Evolutionary conservation across 1,284 basidiomycete species (phyloP), one percentile per base, ranked within the genome.

Genomic region (Amylostereum chailletii): DNA sequence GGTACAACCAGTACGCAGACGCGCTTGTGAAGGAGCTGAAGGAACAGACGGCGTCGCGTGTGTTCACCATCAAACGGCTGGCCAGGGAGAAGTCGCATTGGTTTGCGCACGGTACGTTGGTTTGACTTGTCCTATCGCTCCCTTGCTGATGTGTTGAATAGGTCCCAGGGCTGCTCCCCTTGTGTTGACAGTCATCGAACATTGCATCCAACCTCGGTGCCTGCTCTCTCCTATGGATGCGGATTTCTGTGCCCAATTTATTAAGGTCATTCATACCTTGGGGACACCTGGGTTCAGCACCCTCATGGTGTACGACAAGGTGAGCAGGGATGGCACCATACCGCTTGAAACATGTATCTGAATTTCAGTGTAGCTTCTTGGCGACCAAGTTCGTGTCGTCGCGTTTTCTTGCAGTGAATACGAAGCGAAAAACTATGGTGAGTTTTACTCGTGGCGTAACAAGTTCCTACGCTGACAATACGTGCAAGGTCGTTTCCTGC

Each of bases 221-320:
- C 73, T 96, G 37, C 71, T 98, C 10, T 95, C 94, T 0, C 93
- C 94, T 0, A 91, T 94, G 77, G 96, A 99, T 65, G 96, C 96
- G 7, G 86, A 95, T 49, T 99, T 87, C 57, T 92, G 94, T 52
- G 88, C 91, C 5, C 87, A 91, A 57, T 90, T 99, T 61, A 86
- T 99, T 62, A 88, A 89, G 58, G 75, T 86, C 5, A 73, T 96
- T 46, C 95, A 99, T 60, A 76, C 79, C 26, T 80, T 89, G 59
- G 93, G 91, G 9, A 92, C 94, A 0, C 80, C 83, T 8, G 86
- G 87, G 3, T 98, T 98, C 64, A 83, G 87, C 33, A 94, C 93
- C 0, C 66, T 96, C 7, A 79, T 81, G 59, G 83, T 86, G 46
- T 97, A 95, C 63, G 86, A 96, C 66, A 87, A 81, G 70, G 90